Base-by-base conservation (phyloP, 176 grass and related monocot species). In the Sorghum bicolor region DNA sequence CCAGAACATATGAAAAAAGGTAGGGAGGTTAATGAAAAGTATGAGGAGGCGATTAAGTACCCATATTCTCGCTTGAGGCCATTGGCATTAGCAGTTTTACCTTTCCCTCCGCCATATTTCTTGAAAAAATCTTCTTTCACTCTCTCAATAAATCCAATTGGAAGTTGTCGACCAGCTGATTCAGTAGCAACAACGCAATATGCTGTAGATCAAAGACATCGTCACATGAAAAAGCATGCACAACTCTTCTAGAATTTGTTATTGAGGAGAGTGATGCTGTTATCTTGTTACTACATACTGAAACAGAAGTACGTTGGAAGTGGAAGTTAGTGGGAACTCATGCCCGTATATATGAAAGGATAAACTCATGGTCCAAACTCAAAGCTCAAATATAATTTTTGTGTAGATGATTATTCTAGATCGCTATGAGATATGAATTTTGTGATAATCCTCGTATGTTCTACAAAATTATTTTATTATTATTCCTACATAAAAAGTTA, bases 161-260 rank as follows among this genome's bases (percentile, higher is more conserved):
- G 80, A 74, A 89, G 88, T 33, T 94, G 91, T 36, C 94, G 88
- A 60, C 94, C 91, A 74, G 91, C 85, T 70, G 91, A 8, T 28
- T 97, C 94, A 22, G 90, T 88, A 69, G 91, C 91, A 79, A 97
- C 94, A 26, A 97, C 94, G 41, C 94, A 97, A 26, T 97, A 97
- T 71, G 94, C 94, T 97, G 86, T 40, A 90, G 41, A 83, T 28
- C 17, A 72, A 47, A 67, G 58, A 30, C 16, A 67, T 38, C 2
- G 16, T 58, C 57, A 78, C 43, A n/a, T 86, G 29, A 65, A 82
- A 63, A 66, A 5, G n/a, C 0, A 45, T 45, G 24, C 2, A 25
- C 48, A 44, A 28, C 38, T 43, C 11, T 16, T 5, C n/a, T 26
- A 71, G 2, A 26, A 71, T 41, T 71, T 43, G 22, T 26, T 40